Evolutionary conservation across 306 rosid species (phyloP).

Genomic region (Prunus fruticosa): DNA sequence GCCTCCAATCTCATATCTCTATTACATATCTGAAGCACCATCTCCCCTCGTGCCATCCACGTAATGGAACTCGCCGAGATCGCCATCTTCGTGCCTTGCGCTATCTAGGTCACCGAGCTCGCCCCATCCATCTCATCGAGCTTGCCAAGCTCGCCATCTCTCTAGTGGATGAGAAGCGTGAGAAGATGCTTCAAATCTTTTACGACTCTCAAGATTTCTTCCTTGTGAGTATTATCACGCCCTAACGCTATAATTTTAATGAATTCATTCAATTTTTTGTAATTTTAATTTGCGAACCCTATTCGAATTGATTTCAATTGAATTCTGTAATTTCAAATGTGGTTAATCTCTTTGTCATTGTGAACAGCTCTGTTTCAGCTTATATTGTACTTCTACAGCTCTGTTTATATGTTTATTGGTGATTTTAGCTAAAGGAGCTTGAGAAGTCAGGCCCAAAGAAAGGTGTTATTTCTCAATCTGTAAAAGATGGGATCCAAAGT

Average conservation of each 20-base stretch:
- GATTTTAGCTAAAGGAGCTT: conserved; percentile 87
- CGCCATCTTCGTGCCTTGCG: too few relatives aligned
- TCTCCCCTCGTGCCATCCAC: too few relatives aligned
- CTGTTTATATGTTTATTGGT: background rate
- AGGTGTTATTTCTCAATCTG: conserved; percentile 91
- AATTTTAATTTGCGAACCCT: background rate
- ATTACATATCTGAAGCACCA: too few relatives aligned
- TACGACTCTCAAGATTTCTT: conserved; percentile 85
- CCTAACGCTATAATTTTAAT: background rate
- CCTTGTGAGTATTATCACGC: conserved; percentile 47
- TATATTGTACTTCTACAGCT: too few relatives aligned
- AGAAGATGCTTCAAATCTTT: conserved; percentile 93
- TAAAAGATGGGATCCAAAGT: conserved; percentile 92
- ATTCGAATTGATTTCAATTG: background rate
- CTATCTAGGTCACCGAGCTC: too few relatives aligned
- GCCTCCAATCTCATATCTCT: too few relatives aligned
- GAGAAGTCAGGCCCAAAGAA: conserved; percentile 87
- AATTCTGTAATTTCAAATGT: background rate
- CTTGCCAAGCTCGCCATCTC: too few relatives aligned
- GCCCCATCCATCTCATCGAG: too few relatives aligned
- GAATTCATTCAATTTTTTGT: background rate
- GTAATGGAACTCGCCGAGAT: too few relatives aligned
- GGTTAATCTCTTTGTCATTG: background rate
- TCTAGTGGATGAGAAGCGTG: conserved; percentile 86
- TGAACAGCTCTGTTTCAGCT: background rate